phyloP scores from a whole-genome alignment of 495 filamentous ascomycete genomes.

The Chaetomium fimeti region DNA sequence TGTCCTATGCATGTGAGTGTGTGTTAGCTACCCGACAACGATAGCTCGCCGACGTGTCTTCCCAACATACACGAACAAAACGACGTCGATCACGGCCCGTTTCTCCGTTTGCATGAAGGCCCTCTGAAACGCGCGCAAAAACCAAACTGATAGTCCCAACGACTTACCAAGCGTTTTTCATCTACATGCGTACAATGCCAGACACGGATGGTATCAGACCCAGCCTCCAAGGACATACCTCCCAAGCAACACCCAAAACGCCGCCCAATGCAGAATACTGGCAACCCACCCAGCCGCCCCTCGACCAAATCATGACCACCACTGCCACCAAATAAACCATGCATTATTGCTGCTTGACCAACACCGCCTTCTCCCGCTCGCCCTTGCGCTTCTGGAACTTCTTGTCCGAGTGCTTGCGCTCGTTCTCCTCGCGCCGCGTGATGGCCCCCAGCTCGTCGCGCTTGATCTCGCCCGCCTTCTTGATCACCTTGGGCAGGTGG shows the following conservation, averaged over 20 bases:
- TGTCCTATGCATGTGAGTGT: too few species aligned
- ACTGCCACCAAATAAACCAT: neutral
- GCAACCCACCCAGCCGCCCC: neutral
- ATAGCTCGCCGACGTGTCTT: neutral
- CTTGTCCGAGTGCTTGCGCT: constrained; percentile 86
- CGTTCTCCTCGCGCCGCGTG: constrained; percentile 90
- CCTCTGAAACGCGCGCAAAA: neutral
- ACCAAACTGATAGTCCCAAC: neutral
- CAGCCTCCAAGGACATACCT: constrained; percentile 5
- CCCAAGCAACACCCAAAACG: constrained; percentile 19
- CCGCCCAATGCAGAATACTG: constrained; percentile 30
- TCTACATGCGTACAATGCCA: constrained; percentile 22
- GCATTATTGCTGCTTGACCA: constrained; percentile 70
- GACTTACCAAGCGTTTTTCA: neutral
- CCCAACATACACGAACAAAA: neutral
- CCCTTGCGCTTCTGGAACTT: constrained; percentile 65
- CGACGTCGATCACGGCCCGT: neutral
- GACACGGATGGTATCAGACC: constrained; percentile 32
- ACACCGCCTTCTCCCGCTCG: constrained; percentile 91
- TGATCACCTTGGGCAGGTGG: constrained; percentile 88
- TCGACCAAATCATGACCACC: neutral
- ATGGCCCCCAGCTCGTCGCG: constrained; percentile 79
- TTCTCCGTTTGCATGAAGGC: neutral
- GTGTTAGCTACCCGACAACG: too few species aligned
- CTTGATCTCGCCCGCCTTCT: constrained; percentile 98